Evolutionary conservation across 495 filamentous ascomycete genomes (phyloP).

Genomic region (Bacidia rubella): DNA sequence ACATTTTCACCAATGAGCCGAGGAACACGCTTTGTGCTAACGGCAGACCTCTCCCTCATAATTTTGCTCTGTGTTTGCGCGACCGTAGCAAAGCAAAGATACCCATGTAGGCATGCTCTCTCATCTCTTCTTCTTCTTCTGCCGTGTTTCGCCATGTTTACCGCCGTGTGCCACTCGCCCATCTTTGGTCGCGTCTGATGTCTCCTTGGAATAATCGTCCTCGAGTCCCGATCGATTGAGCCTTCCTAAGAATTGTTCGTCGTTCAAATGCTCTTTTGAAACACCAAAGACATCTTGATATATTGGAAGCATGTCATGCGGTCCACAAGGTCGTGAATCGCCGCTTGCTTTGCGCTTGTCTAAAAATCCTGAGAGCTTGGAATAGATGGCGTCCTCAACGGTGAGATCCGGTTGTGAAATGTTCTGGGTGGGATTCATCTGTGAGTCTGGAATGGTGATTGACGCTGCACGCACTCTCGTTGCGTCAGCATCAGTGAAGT

Average conservation of each 20-base stretch:
- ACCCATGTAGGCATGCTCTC: too few species aligned
- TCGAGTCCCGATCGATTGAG: conserved; percentile 8
- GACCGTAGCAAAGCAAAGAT: too few species aligned
- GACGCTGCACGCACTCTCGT: conserved; percentile 13
- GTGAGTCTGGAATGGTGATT: conserved; percentile 4
- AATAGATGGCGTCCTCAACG: conserved; percentile 19
- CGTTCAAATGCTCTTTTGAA: conserved; percentile 2
- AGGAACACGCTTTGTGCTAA: too few species aligned
- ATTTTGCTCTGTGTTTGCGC: too few species aligned
- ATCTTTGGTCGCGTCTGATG: too few species aligned
- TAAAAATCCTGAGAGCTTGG: conserved; percentile 17
- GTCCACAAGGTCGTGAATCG: conserved; percentile 20
- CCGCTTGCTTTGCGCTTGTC: conserved; percentile 22
- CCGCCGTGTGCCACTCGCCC: too few species aligned
- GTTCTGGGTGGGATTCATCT: neutral
- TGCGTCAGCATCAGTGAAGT: conserved; percentile 20
- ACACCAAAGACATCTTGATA: conserved; percentile 8
- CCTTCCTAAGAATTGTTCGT: conserved; percentile 9
- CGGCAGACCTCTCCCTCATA: too few species aligned
- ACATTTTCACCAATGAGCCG: too few species aligned
- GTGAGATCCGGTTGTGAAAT: conserved; percentile 5
- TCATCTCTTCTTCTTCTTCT: too few species aligned
- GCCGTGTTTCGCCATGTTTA: too few species aligned
- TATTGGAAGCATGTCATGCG: conserved; percentile 12
- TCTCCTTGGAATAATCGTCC: neutral